Evolutionary conservation across 495 filamentous ascomycete species (phyloP).

Genomic region (Elasticomyces elasticus): DNA sequence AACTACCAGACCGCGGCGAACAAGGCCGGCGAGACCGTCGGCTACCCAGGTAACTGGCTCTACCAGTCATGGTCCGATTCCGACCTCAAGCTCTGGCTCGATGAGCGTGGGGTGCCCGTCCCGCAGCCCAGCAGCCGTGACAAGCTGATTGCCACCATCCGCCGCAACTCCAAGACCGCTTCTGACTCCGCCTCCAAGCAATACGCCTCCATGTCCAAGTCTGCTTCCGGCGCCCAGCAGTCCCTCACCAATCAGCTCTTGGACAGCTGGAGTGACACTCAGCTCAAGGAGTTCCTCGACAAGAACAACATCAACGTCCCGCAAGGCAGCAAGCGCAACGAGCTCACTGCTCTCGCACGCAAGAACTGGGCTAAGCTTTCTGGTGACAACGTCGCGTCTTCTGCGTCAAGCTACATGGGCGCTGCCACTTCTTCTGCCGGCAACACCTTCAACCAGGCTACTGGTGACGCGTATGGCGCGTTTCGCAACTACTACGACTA

Average conservation of each 20-base stretch:
- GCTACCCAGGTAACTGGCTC: constrained; percentile 94
- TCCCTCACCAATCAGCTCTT: constrained; percentile 73
- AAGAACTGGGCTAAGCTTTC: constrained; percentile 67
- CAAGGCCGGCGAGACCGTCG: constrained; percentile 68
- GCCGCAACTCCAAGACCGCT: constrained; percentile 78
- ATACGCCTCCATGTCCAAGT: constrained; percentile 50
- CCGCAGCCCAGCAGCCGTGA: constrained; percentile 82
- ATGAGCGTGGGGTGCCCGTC: constrained; percentile 76
- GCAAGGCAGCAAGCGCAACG: constrained; percentile 82
- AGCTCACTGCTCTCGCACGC: constrained; percentile 80
- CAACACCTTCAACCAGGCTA: constrained; percentile 67
- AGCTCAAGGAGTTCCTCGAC: constrained; percentile 69
- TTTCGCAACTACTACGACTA: constrained; percentile 49
- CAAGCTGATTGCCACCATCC: constrained; percentile 76
- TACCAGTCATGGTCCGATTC: constrained; percentile 80
- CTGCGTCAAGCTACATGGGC: constrained; percentile 56
- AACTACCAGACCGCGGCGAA: constrained; percentile 75
- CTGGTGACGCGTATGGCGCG: constrained; percentile 50
- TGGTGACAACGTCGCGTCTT: constrained; percentile 50
- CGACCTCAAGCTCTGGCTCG: constrained; percentile 72
- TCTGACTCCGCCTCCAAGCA: constrained; percentile 54
- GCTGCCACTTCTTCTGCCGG: constrained; percentile 76
- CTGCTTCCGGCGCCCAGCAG: constrained; percentile 56
- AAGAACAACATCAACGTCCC: constrained; percentile 71
- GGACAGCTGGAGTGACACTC: constrained; percentile 76